A percentile compares a stretch with the other conserved stretches of the same genome.
Evolutionary conservation across 306 rosid genomes (phyloP).

Genomic region (Ammopiptanthus mongolicus): DNA sequence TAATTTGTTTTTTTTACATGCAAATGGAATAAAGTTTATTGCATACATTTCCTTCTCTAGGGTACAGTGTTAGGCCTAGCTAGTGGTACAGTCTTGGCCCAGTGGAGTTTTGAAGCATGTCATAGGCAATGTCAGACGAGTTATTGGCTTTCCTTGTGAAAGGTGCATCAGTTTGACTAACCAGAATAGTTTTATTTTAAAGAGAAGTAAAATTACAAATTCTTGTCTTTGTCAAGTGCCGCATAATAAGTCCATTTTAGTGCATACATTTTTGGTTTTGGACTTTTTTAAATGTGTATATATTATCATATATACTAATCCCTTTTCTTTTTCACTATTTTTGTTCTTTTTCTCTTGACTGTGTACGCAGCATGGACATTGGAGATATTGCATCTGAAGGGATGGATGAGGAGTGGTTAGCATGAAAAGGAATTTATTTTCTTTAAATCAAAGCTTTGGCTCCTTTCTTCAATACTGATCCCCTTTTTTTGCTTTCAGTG

Average conservation of each 20-base stretch:
- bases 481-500: background rate
- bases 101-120: background rate
- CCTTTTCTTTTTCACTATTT: background rate
- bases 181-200: background rate
- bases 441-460: conserved; percentile 38
- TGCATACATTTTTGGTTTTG: background rate
- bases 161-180: conserved; percentile 24
- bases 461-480: background rate
- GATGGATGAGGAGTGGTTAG: conserved; percentile 59
- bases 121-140: conserved; percentile 21
- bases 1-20: background rate
- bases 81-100: background rate
- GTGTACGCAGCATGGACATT: conserved; percentile 51
- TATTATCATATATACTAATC: background rate
- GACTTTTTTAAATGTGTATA: background rate
- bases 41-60: background rate
- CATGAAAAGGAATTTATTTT: conserved; percentile 39
- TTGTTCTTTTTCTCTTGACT: background rate
- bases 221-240: background rate
- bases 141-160: conserved; percentile 4
- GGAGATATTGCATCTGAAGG: conserved; percentile 50
- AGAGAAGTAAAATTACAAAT: background rate
- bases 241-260: background rate
- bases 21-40: background rate
- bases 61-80: background rate